These are phyloP conservation scores for Cercis canadensis DNA, from an alignment of 306 rosid species.

Conservation along the genomic window DNA sequence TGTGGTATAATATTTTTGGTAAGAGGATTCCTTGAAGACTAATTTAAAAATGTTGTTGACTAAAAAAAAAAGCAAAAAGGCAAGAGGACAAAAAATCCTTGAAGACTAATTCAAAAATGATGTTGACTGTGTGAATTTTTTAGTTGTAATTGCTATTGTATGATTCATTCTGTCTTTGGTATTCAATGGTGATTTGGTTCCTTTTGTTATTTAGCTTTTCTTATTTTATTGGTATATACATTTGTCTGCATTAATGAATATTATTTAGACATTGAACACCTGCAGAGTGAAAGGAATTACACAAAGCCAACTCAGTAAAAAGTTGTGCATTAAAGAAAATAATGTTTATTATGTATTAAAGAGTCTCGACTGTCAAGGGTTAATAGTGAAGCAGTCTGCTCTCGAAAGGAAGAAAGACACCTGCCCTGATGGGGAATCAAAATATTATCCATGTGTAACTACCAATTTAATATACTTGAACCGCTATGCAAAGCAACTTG, in stretches of 20 bases:
- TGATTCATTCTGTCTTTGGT: slow-evolving; percentile 2
- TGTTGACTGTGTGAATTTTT: background rate
- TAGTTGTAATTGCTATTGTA: background rate
- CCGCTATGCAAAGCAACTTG: slow-evolving; percentile 73
- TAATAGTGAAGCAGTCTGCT: slow-evolving; percentile 72
- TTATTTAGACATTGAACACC: background rate
- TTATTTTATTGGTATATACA: background rate
- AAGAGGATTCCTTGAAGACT: background rate
- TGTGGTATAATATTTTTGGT: no score
- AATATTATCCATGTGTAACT: slow-evolving; percentile 48
- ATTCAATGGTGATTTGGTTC: background rate
- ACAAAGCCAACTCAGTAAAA: slow-evolving; percentile 77
- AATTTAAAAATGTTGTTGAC: no score
- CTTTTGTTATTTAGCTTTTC: background rate
- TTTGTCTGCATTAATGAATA: slow-evolving; percentile 9
- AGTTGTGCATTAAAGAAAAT: slow-evolving; percentile 61
- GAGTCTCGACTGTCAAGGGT: slow-evolving; percentile 83
- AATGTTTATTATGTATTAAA: slow-evolving; percentile 70
- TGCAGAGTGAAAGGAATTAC: slow-evolving; percentile 70
- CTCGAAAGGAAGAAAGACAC: slow-evolving; percentile 71
- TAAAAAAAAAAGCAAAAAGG: background rate
- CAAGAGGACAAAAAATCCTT: background rate
- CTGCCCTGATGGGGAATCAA: slow-evolving; percentile 47
- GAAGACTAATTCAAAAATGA: background rate
- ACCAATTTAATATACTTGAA: slow-evolving; percentile 79